These are phyloP conservation scores for Kwoniella sp. DNA, from an alignment of 768 basidiomycete species.

Conservation along the genomic window DNA sequence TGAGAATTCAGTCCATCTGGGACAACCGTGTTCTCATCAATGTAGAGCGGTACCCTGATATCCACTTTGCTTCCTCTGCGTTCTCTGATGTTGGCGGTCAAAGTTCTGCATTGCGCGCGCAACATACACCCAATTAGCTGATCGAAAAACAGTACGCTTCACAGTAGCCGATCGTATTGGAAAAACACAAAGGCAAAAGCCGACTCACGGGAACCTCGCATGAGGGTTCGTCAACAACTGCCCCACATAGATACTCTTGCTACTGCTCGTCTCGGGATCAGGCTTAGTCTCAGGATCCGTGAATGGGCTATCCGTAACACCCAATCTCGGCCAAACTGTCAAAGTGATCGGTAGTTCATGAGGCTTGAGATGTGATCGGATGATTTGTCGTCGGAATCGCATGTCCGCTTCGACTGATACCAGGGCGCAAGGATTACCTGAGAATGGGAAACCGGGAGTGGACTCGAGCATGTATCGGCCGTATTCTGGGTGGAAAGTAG, in stretches of 20 bases:
- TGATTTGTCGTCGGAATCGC: constrained; percentile 85
- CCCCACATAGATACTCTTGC: constrained; percentile 90
- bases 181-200: too few species aligned
- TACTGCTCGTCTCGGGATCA: constrained; percentile 68
- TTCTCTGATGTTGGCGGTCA: constrained; percentile 93
- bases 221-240: constrained; percentile 97
- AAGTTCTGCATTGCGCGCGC: constrained; percentile 64
- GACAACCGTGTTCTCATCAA: constrained; percentile 71
- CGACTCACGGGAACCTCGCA: constrained; percentile 90
- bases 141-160: too few species aligned
- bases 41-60: constrained; percentile 89
- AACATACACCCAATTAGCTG: not conserved
- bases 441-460: constrained; percentile 93
- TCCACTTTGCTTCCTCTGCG: constrained; percentile 90
- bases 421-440: constrained; percentile 80
- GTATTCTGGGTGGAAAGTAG: constrained; percentile 96
- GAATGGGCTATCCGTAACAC: constrained; percentile 74
- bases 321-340: constrained; percentile 92
- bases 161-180: too few species aligned
- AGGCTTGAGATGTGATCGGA: constrained; percentile 74
- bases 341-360: constrained; percentile 90
- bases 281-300: constrained; percentile 87
- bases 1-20: constrained; percentile 27
- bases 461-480: constrained; percentile 98
- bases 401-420: constrained; percentile 91